Percentiles rank a stretch among this genome's conserved stretches.
Evolutionary conservation across 176 grass and related monocot species (phyloP).

Genomic region (Guadua angustifolia): DNA sequence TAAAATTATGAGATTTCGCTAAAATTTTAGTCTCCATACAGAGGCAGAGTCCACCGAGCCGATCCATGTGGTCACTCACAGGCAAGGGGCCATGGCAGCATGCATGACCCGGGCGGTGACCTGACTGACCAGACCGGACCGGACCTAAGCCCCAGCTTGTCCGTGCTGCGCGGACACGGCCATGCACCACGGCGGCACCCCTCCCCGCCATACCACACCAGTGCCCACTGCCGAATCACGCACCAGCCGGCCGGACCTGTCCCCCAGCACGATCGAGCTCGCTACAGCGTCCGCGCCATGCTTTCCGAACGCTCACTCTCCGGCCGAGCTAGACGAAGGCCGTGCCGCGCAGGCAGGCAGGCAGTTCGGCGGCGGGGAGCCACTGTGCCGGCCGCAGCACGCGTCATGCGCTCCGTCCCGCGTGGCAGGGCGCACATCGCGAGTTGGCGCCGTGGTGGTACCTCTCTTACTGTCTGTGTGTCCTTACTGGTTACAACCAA

Average conservation of each 20-base stretch:
- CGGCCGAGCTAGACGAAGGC: neutral
- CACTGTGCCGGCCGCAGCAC: too few species aligned
- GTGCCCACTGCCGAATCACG: neutral
- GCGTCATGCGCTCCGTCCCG: too few species aligned
- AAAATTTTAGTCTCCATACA: neutral
- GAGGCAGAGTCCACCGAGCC: neutral
- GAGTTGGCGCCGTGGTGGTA: too few species aligned
- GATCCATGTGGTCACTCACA: slow-evolving; percentile 14
- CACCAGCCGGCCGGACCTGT: neutral
- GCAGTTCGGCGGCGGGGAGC: neutral
- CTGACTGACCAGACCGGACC: neutral
- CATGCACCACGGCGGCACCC: neutral
- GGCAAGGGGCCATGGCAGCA: neutral
- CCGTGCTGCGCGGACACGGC: neutral
- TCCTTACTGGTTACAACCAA: neutral
- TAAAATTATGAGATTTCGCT: too few species aligned
- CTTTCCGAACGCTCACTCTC: neutral
- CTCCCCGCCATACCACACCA: neutral
- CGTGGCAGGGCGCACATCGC: too few species aligned
- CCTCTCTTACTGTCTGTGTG: too few species aligned
- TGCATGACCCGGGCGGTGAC: neutral
- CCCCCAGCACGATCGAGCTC: neutral
- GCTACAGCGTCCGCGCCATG: neutral
- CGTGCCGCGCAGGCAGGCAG: neutral
- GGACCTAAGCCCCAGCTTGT: neutral